Base-by-base conservation (phyloP, 176 grass and related monocot genomes). In the Triticum dicoccoides region DNA sequence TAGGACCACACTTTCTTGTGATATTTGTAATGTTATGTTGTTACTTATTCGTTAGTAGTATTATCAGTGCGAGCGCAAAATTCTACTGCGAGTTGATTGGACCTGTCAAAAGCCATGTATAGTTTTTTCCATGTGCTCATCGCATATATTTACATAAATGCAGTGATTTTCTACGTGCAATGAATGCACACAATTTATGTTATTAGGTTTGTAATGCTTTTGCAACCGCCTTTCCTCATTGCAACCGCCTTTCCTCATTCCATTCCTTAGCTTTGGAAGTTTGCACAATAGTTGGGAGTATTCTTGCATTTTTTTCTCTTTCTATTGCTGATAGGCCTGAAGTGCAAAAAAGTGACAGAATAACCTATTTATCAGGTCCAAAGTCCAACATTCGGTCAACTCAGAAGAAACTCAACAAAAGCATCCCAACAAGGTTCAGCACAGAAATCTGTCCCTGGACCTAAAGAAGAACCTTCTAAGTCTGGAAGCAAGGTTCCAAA, bases 391-490 rank as follows among this genome's bases (percentile, higher is more conserved):
- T 84, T 88, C 44, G 85, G 87, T 91, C 81, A 69, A 58, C 84
- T 85, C 27, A 94, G 94, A 96, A 90, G 82, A 72, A 80, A 90
- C 13, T 89, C 91, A 6, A 94, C 97, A 52, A 91, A 91, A 69
- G 32, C 90, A 89, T 74, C 94, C 93, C 82, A 89, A 74, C 89
- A 71, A 24, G 86, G 71, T 88, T 61, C 93, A 52, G 62, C 90
- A 37, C 81, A 86, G 73, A 96, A 86, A 79, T 21, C 80, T 85
- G 59, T 23, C 79, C 81, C 93, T 25, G 47, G 52, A 56, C 72
- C 90, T 83, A 74, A 85, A 79, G 73, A 82, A 91, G 69, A 91
- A 77, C 73, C 83, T 91, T 71, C 91, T 81, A 70, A 87, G 75
- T 91, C 94, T 23, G 84, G 83, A 81, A 91, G 86, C 83, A 67